Conservation (phyloP, 495 filamentous ascomycete species). For the Aspergillus heteromorphus region DNA sequence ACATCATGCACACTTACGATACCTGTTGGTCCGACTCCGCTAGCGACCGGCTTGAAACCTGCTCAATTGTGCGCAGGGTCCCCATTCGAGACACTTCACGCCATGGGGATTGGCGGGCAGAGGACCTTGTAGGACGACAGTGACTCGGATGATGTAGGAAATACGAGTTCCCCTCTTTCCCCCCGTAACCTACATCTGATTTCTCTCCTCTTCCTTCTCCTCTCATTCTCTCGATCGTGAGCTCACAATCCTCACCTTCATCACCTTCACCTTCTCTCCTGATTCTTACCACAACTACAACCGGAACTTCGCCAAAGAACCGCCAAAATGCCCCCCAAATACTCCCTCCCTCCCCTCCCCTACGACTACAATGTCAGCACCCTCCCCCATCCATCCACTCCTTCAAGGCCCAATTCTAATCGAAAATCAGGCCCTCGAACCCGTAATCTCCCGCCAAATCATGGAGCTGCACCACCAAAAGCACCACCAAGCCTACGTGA, state of each 20-base stretch:
- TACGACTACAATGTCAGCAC: slow-evolving; percentile 38
- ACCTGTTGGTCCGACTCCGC: not conserved
- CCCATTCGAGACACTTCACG: not conserved
- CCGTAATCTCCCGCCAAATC: slow-evolving; percentile 87
- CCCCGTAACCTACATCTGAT: not conserved
- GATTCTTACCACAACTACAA: not conserved
- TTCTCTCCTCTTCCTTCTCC: not conserved
- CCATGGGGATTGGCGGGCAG: not conserved
- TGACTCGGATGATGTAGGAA: not conserved
- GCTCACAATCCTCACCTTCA: not conserved
- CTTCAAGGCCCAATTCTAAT: not conserved
- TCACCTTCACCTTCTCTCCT: not conserved
- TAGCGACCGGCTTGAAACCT: slow-evolving; percentile 4
- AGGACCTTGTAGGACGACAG: not conserved
- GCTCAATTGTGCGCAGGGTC: slow-evolving; percentile 18
- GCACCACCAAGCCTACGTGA: slow-evolving; percentile 65
- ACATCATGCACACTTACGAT: not conserved
- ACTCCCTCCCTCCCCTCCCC: slow-evolving; percentile 36
- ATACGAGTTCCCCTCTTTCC: not conserved
- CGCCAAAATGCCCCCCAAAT: slow-evolving; percentile 17
- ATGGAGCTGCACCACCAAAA: slow-evolving; percentile 81
- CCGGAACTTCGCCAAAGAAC: not conserved
- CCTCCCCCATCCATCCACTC: not conserved
- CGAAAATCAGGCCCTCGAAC: slow-evolving; percentile 68
- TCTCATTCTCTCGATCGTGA: too few relatives aligned